Evolutionary conservation across 106 monocot species (phyloP), one percentile per base, ranked within the genome.

Genomic region (Apostasia ramifera): DNA sequence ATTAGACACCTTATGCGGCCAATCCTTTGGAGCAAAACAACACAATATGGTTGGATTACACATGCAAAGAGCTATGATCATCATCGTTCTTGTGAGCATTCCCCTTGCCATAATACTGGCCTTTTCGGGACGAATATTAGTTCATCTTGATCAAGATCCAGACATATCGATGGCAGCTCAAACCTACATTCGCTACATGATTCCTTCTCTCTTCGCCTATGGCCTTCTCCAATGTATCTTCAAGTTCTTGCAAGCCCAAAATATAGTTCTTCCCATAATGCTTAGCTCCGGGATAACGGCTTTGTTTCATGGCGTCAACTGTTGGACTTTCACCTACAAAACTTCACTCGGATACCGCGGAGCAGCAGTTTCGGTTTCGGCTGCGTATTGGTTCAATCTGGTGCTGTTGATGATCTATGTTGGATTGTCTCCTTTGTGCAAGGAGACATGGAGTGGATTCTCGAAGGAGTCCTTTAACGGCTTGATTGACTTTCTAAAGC

Each of bases 1-100:
- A 61, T 66, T 93, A 66, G 93, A 93, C 46, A 93, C 93, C 6
- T 72, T 89, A 41, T 93, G 93, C 67, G 93, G 93, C 4, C 93
- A 86, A 54, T 76, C 86, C 42, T 86, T 78, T 62, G 93, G 93
- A 11, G 93, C 93, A 53, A 89, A 86, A 62, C 76, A 86, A 53
- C 81, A 84, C 67, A 73, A 71, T 57, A 75, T 79, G 55, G 89
- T 93, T 7, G 86, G 93, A 10, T 51, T 86, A 7, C 81, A 89
- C 53, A 67, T 80, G 56, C 93, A 93, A 63, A 78, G 88, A 43
- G 83, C 93, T 4, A 81, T 89, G 72, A 4, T 89, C 40, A 77
- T 89, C 57, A 73, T 89, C 68, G 49, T 86, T 12, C 62, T 83
- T 71, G 78, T 68, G 4, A 74, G 79, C 59, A 57, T 93, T 55